Evolutionary conservation across 1,284 basidiomycete genomes (phyloP).

Genomic region (Butyriboletus appendiculatus): DNA sequence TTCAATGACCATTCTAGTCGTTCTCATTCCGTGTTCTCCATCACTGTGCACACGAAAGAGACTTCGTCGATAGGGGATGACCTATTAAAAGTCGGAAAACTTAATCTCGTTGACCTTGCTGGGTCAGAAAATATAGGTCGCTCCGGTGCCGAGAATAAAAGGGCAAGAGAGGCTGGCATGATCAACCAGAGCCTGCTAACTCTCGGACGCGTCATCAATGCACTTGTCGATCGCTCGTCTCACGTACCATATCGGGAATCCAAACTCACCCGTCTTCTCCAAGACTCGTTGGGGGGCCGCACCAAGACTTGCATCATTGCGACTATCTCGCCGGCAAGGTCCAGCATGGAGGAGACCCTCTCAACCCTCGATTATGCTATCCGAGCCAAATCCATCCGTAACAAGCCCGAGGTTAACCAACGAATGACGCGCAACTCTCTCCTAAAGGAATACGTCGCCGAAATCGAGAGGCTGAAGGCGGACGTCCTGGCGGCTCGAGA

Average conservation of each 20-base stretch:
- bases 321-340: conserved; percentile 89
- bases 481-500: conserved; percentile 90
- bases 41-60: conserved; percentile 94
- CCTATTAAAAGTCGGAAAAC: conserved; percentile 89
- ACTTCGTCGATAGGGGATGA: conserved; percentile 81
- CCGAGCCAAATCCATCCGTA: conserved; percentile 94
- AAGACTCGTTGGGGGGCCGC: conserved; percentile 98
- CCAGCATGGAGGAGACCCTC: conserved; percentile 95
- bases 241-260: conserved; percentile 96
- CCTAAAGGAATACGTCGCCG: conserved; percentile 93
- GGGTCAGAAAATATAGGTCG: conserved; percentile 98
- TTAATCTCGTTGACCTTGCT: conserved; percentile 97
- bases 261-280: conserved; percentile 94
- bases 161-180: conserved; percentile 97
- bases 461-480: conserved; percentile 92
- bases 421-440: conserved; percentile 92
- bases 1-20: conserved; percentile 98
- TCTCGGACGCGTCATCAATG: conserved; percentile 96
- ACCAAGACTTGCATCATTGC: conserved; percentile 99
- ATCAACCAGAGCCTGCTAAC: conserved; percentile 98
- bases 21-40: conserved; percentile 97
- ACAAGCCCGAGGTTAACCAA: conserved; percentile 95
- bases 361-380: conserved; percentile 98
- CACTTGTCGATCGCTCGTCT: conserved; percentile 87
- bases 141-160: conserved; percentile 93